Conservation (phyloP, 257 asterid genomes). For the Capsicum pubescens region DNA sequence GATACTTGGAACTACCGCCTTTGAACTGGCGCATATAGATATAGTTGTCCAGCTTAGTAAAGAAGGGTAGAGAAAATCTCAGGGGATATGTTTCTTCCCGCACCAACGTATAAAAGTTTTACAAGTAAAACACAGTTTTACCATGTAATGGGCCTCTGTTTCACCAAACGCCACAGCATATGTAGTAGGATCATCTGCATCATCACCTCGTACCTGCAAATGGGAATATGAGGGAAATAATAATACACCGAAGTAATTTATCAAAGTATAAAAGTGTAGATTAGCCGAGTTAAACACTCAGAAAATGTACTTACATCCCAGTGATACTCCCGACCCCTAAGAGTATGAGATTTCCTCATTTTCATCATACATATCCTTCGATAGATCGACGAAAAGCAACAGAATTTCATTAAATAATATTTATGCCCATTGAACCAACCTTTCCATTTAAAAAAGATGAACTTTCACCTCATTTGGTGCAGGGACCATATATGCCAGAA, state of each 20-base stretch:
- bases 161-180: constrained; percentile 75
- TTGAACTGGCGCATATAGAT: too few relatives aligned
- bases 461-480: constrained; percentile 67
- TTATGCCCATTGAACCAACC: background rate
- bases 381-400: constrained; percentile 43
- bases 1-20: too few relatives aligned
- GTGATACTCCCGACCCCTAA: constrained; percentile 89
- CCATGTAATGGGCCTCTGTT: constrained; percentile 68
- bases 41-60: too few relatives aligned
- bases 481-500: constrained; percentile 97
- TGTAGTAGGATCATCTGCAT: constrained; percentile 81
- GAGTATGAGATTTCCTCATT: constrained; percentile 81
- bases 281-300: constrained; percentile 7
- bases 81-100: too few relatives aligned
- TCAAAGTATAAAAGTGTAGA: constrained; percentile 31
- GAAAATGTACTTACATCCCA: constrained; percentile 74
- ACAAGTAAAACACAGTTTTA: constrained; percentile 32
- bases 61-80: too few relatives aligned
- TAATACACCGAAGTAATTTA: constrained; percentile 31
- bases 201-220: constrained; percentile 78
- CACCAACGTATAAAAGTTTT: background rate
- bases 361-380: constrained; percentile 86
- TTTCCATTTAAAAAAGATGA: background rate
- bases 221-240: background rate
- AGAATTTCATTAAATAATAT: background rate